phyloP scores from a whole-genome alignment of 768 basidiomycete species.

The Kwoniella dejecticola region DNA sequence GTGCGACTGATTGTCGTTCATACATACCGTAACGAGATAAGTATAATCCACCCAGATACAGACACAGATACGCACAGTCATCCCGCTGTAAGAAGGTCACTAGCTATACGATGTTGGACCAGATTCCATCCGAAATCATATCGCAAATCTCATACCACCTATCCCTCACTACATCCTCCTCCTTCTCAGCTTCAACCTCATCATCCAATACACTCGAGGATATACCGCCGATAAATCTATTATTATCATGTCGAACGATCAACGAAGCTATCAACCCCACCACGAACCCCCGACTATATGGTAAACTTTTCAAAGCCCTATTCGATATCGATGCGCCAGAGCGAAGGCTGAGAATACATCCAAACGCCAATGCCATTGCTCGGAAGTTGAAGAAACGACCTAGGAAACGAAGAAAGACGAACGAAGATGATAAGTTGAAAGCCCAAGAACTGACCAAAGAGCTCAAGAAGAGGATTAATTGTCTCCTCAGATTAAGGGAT shows the following conservation, averaged over 20 bases:
- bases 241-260: slow-evolving; percentile 36
- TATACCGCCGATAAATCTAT: slow-evolving; percentile 36
- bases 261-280: slow-evolving; percentile 31
- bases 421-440: slow-evolving; percentile 2
- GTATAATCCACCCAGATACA: too few relatives aligned
- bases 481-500: slow-evolving; percentile 29
- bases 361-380: neutral
- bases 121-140: slow-evolving; percentile 74
- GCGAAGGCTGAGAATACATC: slow-evolving; percentile 47
- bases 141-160: slow-evolving; percentile 74
- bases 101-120: slow-evolving; percentile 57
- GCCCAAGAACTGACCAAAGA: slow-evolving; percentile 39
- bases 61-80: too few relatives aligned
- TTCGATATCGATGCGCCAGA: slow-evolving; percentile 46
- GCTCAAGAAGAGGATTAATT: slow-evolving; percentile 35
- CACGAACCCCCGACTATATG: slow-evolving; percentile 45
- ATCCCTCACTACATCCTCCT: slow-evolving; percentile 43
- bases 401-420: slow-evolving; percentile 1
- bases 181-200: slow-evolving; percentile 45
- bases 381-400: neutral
- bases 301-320: slow-evolving; percentile 34
- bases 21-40: too few relatives aligned
- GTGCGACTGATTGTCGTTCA: too few relatives aligned
- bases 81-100: too few relatives aligned
- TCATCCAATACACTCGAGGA: neutral